Base-by-base conservation (phyloP, 495 filamentous ascomycete species). In the Neurospora terricola region DNA sequence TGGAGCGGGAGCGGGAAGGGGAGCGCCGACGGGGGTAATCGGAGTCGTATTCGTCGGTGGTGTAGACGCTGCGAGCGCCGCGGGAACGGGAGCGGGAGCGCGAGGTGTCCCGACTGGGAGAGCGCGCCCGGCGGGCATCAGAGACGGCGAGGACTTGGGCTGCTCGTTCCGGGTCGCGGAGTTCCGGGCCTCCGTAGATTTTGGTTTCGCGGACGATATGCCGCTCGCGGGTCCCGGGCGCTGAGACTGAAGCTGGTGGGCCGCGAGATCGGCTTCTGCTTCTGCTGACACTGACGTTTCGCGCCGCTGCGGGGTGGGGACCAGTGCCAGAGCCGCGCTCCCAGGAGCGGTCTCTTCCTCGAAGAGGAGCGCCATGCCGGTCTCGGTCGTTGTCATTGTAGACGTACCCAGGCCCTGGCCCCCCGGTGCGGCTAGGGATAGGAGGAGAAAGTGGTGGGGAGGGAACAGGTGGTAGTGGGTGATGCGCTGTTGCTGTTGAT, bases 391-490 rank as follows among this genome's bases (percentile, higher is more conserved):
- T 14, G 23, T 62, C 48, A 12, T 62, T 23, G 54, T 62, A 62
- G 54, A 16, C 23, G 23, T 62, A 59, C n/a, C 43, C n/a, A 11
- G n/a, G n/a, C n/a, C 42, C 18, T n/a, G 42, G 2, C 42, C 18
- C 42, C 10, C 43, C 45, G 12, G 21, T 62, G 23, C 54, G 54
- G 23, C 11, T 30, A 16, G 54, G 14, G 54, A 16, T 62, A 30
- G 54, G 54, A 7, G 54, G 54, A 30, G 54, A 62, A 9, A 62
- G 54, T 62, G 54, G 54, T 34, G 54, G 54, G 23, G 54, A 62
- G 23, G 54, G 54, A 62, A 62, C 54, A 4, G 76, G 71, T 76
- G 54, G 54, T 3, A 27, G 37, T 42, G 70, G 48, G n/a, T 21
- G 43, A 18, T 71, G 37, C n/a, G n/a, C 37, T 43, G 70, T 30